Percentiles rank a stretch among this genome's conserved stretches.
These are phyloP conservation scores for Neotropicomus parvogracilis DNA, from an alignment of 1,284 basidiomycete species.

Conservation along the genomic window DNA sequence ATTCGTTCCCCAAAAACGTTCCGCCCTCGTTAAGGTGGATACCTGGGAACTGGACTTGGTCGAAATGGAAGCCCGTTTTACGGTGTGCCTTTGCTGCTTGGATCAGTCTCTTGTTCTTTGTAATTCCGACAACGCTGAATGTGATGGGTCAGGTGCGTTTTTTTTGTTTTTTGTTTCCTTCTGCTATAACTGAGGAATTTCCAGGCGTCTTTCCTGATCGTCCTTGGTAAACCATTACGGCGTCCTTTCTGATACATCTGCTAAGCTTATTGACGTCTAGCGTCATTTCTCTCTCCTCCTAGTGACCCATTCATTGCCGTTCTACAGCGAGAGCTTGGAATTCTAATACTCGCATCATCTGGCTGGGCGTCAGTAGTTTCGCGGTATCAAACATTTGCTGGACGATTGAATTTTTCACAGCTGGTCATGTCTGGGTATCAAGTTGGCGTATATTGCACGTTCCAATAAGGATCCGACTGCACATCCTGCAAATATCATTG, in stretches of 20 bases:
- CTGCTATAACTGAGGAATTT: constrained; percentile 8
- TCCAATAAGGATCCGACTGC: constrained; percentile 41
- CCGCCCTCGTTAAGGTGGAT: constrained; percentile 51
- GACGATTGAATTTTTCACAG: constrained; percentile 33
- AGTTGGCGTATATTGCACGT: constrained; percentile 60
- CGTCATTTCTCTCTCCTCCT: constrained; percentile 65
- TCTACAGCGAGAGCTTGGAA: constrained; percentile 66
- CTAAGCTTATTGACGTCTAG: constrained; percentile 33
- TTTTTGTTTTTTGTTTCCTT: neutral
- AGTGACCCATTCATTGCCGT: constrained; percentile 64
- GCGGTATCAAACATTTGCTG: neutral
- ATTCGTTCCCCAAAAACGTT: constrained; percentile 18
- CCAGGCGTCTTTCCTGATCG: constrained; percentile 63
- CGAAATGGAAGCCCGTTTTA: constrained; percentile 62
- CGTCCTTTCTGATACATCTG: neutral
- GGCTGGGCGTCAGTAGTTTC: constrained; percentile 60
- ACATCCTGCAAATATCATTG: constrained; percentile 37
- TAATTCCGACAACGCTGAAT: constrained; percentile 50
- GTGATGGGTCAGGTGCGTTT: constrained; percentile 59
- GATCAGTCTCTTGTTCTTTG: constrained; percentile 58
- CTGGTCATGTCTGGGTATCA: constrained; percentile 67
- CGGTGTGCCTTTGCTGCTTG: constrained; percentile 64
- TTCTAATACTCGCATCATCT: constrained; percentile 47
- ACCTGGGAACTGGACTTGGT: constrained; percentile 50
- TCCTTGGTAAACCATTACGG: constrained; percentile 46